Evolutionary conservation across 441 rosid species (phyloP).

Genomic region (Pelargonium fulgidum): DNA sequence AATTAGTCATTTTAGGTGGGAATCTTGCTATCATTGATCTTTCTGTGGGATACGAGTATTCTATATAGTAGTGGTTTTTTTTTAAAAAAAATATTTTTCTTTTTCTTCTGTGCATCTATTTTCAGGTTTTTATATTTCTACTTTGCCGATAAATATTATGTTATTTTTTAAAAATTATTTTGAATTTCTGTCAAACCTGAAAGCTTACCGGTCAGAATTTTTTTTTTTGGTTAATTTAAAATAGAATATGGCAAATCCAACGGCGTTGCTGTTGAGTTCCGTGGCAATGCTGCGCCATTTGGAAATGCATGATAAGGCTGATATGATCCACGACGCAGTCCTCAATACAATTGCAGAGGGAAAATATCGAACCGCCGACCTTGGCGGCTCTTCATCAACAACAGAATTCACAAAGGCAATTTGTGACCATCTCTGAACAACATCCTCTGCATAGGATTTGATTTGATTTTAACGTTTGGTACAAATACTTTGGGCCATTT

Average conservation of each 20-base stretch:
- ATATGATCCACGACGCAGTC: constrained; percentile 68
- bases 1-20: too few relatives aligned
- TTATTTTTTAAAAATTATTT: too few relatives aligned
- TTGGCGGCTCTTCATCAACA: constrained; percentile 69
- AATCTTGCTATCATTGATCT: too few relatives aligned
- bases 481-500: constrained; percentile 13
- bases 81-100: too few relatives aligned
- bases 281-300: constrained; percentile 86
- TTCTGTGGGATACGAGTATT: too few relatives aligned
- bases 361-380: constrained; percentile 82
- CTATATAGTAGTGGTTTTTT: not conserved
- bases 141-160: too few relatives aligned
- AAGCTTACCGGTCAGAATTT: not conserved
- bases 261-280: constrained; percentile 76
- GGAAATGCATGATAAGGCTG: constrained; percentile 69
- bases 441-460: constrained; percentile 15
- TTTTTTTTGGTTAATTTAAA: constrained; percentile 14
- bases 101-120: not conserved
- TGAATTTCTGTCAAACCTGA: not conserved
- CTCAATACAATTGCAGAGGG: constrained; percentile 80
- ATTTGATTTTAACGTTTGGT: constrained; percentile 12
- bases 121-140: too few relatives aligned
- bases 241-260: constrained; percentile 89
- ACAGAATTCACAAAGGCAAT: constrained; percentile 87
- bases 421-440: constrained; percentile 51